phyloP scores from a whole-genome alignment of 441 rosid species.

The Macaranga tanarius region DNA sequence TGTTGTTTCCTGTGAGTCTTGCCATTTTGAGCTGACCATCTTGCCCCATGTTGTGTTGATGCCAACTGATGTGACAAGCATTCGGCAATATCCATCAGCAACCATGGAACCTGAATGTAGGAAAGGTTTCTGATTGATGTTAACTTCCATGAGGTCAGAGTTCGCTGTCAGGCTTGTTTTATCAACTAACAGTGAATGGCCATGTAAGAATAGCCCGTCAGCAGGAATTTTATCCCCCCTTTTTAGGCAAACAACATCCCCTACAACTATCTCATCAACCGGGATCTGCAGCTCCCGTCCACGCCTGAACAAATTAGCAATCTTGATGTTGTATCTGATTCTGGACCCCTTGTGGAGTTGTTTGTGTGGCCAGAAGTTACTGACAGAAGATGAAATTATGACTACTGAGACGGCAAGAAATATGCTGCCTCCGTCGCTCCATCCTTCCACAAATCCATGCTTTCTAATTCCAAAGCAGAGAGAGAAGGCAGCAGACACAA shows the following conservation, averaged over 20 bases:
- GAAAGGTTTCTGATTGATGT: conserved; percentile 27
- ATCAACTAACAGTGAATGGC: conserved; percentile 40
- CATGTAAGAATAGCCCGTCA: conserved; percentile 43
- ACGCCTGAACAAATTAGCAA: conserved; percentile 36
- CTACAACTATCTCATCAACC: conserved; percentile 6
- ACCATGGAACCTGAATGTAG: conserved; percentile 41
- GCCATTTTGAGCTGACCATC: conserved; percentile 39
- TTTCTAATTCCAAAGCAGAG: conserved; percentile 42
- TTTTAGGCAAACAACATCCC: conserved; percentile 36
- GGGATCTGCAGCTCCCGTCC: conserved; percentile 27
- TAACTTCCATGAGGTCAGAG: conserved; percentile 32
- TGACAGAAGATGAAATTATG: conserved; percentile 34
- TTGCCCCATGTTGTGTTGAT: conserved; percentile 44
- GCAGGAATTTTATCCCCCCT: conserved; percentile 49
- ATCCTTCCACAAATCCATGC: conserved; percentile 40
- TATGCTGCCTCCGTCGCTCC: conserved; percentile 58
- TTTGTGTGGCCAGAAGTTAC: conserved; percentile 34
- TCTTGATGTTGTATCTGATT: conserved; percentile 28
- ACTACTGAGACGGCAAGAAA: conserved; percentile 42
- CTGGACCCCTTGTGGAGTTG: conserved; percentile 35
- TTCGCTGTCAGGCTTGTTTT: conserved; percentile 50
- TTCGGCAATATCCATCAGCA: conserved; percentile 38
- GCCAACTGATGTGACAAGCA: conserved; percentile 44
- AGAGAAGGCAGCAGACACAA: conserved; percentile 40
- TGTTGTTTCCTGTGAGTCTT: conserved; percentile 31